Evolutionary conservation across 2,329 filamentous ascomycete genomes (phyloP).

Genomic region (Colletotrichum lindemuthianum): DNA sequence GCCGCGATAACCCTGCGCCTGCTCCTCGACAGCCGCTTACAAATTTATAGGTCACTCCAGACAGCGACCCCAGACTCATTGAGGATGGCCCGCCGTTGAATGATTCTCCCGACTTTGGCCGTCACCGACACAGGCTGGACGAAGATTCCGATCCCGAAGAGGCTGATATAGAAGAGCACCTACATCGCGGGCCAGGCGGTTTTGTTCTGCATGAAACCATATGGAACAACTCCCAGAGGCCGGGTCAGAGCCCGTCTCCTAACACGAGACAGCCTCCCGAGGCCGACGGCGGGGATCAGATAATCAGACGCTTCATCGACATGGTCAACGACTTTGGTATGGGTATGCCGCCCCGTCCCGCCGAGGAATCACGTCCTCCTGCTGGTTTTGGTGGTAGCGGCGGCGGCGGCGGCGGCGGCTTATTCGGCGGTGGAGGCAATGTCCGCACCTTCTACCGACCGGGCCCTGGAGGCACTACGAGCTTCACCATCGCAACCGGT

Average conservation of each 20-base stretch:
- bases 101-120: constrained; percentile 20
- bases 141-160: constrained; percentile 68
- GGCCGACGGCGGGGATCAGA: constrained; percentile 46
- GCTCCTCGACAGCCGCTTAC: constrained; percentile 38
- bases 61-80: constrained; percentile 70
- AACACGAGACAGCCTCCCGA: constrained; percentile 34
- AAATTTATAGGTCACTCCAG: constrained; percentile 57
- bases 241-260: constrained; percentile 13
- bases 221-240: constrained; percentile 36
- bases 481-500: constrained; percentile 59
- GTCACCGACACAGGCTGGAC: constrained; percentile 41
- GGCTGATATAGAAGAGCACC: constrained; percentile 65
- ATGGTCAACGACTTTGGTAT: constrained; percentile 53
- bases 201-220: constrained; percentile 52
- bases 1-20: constrained; percentile 45
- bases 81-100: constrained; percentile 40
- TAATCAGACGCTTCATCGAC: constrained; percentile 55
- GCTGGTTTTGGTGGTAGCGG: background rate
- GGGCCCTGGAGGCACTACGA: constrained; percentile 53
- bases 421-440: constrained; percentile 43
- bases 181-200: constrained; percentile 51
- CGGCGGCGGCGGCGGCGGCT: constrained; percentile 32
- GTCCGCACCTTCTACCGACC: constrained; percentile 51
- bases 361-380: constrained; percentile 30
- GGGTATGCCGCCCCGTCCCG: constrained; percentile 24